Percentiles rank a stretch among this genome's conserved stretches.
These are phyloP conservation scores for Globisporangium orthogonon DNA, from an alignment of 352 stramenopile species.

Conservation along the genomic window DNA sequence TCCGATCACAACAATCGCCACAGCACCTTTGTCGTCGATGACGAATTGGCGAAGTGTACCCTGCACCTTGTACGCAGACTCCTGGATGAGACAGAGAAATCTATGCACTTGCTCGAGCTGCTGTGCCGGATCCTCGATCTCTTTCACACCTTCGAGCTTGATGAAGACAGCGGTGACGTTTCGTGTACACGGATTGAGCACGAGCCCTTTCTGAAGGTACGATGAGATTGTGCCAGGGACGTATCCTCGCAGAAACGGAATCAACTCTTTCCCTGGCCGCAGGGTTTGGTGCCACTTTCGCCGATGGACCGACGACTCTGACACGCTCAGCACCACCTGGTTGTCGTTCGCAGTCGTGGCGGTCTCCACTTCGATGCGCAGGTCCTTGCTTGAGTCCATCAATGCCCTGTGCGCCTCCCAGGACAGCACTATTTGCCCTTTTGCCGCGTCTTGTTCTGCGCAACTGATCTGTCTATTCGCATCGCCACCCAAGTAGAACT, in stretches of 20 bases:
- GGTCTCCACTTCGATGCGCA: slow-evolving; percentile 18
- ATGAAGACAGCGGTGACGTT: slow-evolving; percentile 73
- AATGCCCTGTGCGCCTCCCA: slow-evolving; percentile 39
- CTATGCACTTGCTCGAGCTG: slow-evolving; percentile 58
- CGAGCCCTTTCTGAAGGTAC: slow-evolving; percentile 53
- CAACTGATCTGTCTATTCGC: slow-evolving; percentile 78
- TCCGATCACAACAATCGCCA: slow-evolving; percentile 74
- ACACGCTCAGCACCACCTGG: slow-evolving; percentile 30
- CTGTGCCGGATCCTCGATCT: slow-evolving; percentile 25
- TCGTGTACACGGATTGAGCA: slow-evolving; percentile 55
- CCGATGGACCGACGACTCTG: slow-evolving; percentile 11
- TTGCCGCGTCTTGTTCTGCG: slow-evolving; percentile 58
- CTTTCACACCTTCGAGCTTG: slow-evolving; percentile 49
- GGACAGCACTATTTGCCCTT: slow-evolving; percentile 71
- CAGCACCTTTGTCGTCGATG: slow-evolving; percentile 82
- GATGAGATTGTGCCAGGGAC: slow-evolving; percentile 66
- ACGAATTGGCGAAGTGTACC: slow-evolving; percentile 81
- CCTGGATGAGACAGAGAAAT: slow-evolving; percentile 60
- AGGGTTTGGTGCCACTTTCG: slow-evolving; percentile 6
- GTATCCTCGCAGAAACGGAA: slow-evolving; percentile 56
- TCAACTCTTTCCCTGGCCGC: slow-evolving; percentile 27
- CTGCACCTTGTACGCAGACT: slow-evolving; percentile 74
- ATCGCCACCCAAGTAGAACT: slow-evolving; percentile 82
- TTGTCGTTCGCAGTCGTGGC: slow-evolving; percentile 32
- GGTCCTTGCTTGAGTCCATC: slow-evolving; percentile 15